Conservation (phyloP, 768 basidiomycete genomes). For the Pulveroboletus sp. region DNA sequence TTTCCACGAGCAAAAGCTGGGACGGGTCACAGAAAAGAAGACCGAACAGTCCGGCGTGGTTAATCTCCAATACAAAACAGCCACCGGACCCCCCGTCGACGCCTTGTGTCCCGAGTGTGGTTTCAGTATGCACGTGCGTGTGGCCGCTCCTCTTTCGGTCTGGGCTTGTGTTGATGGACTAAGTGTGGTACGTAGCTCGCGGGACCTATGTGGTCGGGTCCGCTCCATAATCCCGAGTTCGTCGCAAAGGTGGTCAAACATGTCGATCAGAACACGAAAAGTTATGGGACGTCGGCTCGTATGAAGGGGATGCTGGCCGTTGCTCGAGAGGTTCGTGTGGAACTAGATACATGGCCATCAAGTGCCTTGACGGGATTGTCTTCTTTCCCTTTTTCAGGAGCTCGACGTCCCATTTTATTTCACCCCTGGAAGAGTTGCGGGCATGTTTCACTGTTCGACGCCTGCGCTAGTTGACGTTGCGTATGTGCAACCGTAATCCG, state of each 20-base stretch:
- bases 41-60: slow-evolving; percentile 50
- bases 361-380: neutral
- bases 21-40: slow-evolving; percentile 59
- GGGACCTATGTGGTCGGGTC: slow-evolving; percentile 96
- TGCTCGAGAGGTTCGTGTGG: slow-evolving; percentile 69
- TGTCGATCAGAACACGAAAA: slow-evolving; percentile 53
- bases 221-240: slow-evolving; percentile 75
- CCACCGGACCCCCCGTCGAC: slow-evolving; percentile 59
- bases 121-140: slow-evolving; percentile 61
- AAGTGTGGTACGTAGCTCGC: slow-evolving; percentile 50
- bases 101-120: slow-evolving; percentile 81
- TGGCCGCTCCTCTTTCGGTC: slow-evolving; percentile 24
- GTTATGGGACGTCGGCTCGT: slow-evolving; percentile 73
- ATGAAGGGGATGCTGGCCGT: slow-evolving; percentile 97
- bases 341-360: neutral
- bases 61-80: slow-evolving; percentile 68
- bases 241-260: slow-evolving; percentile 71
- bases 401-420: slow-evolving; percentile 79
- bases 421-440: slow-evolving; percentile 73
- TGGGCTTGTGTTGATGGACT: neutral
- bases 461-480: slow-evolving; percentile 72
- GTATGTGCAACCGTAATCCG: slow-evolving; percentile 40
- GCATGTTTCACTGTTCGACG: slow-evolving; percentile 75
- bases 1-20: slow-evolving; percentile 81
- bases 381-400: slow-evolving; percentile 46